Conservation (phyloP, 1,284 basidiomycete genomes). For the Xanthoconium separans region DNA sequence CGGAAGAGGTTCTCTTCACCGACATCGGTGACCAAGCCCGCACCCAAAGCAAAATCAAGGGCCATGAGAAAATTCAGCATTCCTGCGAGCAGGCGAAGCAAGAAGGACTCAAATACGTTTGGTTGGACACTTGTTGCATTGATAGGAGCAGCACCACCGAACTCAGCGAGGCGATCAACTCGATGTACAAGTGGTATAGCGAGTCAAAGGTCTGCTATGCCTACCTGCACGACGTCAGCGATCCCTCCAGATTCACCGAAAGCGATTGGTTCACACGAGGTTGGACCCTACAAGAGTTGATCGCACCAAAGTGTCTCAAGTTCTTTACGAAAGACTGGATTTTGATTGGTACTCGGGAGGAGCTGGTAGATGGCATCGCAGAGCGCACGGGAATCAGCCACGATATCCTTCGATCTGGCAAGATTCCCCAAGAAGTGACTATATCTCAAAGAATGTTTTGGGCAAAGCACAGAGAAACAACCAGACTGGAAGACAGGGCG, state of each 20-base stretch:
- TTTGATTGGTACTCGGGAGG: conserved; percentile 20
- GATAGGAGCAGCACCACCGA: conserved; percentile 22
- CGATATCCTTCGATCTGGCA: conserved; percentile 12
- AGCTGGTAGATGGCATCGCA: conserved; percentile 12
- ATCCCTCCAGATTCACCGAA: conserved; percentile 10
- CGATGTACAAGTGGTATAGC: conserved; percentile 32
- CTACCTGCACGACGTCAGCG: conserved; percentile 27
- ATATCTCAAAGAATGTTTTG: conserved; percentile 30
- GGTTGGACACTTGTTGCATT: conserved; percentile 34
- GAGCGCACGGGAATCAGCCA: conserved; percentile 18
- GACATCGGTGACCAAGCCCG: conserved; percentile 19
- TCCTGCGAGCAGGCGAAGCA: conserved; percentile 16
- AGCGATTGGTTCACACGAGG: conserved; percentile 32
- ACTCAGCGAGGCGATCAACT: conserved; percentile 27
- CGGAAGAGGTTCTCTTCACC: conserved; percentile 26
- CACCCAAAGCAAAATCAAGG: conserved; percentile 16
- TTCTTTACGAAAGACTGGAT: conserved; percentile 28
- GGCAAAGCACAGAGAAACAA: conserved; percentile 22
- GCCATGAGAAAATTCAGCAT: conserved; percentile 23
- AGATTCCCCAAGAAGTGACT: conserved; percentile 9
- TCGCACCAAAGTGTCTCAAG: conserved; percentile 25
- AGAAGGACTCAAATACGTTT: conserved; percentile 21
- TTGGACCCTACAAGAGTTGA: conserved; percentile 31
- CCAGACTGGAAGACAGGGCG: conserved; percentile 22
- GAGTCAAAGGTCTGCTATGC: conserved; percentile 25